phyloP scores from a whole-genome alignment of 1,139 yeast species.

The Lodderomyces oxycetoniae region DNA sequence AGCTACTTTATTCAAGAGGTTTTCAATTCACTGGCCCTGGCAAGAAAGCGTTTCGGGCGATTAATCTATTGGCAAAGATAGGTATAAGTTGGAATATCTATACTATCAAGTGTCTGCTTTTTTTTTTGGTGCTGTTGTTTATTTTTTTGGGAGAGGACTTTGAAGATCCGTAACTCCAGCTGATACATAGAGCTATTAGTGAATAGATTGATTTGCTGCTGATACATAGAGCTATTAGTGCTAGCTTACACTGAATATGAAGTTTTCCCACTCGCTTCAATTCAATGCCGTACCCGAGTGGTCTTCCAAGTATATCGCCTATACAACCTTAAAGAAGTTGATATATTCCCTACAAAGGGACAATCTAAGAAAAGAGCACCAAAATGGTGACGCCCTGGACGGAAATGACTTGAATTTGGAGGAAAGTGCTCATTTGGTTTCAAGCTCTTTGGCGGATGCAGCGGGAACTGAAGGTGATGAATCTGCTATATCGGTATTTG shows the following conservation, averaged over 20 bases:
- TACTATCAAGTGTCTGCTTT: not conserved
- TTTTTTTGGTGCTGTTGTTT: not conserved
- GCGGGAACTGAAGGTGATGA: constrained; percentile 15
- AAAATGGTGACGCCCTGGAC: constrained; percentile 14
- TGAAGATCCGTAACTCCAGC: no score
- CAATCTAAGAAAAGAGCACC: constrained; percentile 29
- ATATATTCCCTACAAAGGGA: constrained; percentile 64
- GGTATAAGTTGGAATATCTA: no score
- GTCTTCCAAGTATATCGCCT: constrained; percentile 66
- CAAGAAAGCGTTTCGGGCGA: no score
- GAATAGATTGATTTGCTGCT: no score
- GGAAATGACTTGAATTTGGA: constrained; percentile 27
- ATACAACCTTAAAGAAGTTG: constrained; percentile 57
- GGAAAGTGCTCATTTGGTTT: constrained; percentile 23
- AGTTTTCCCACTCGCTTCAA: constrained; percentile 67
- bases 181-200: no score
- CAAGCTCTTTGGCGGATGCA: constrained; percentile 20
- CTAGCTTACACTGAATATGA: constrained; percentile 38
- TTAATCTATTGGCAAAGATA: no score
- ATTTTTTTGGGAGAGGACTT: no score
- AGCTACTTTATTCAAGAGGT: no score
- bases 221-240: no score
- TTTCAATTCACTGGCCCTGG: no score
- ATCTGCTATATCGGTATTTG: constrained; percentile 36
- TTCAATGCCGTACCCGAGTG: constrained; percentile 77